Evolutionary conservation across 495 filamentous ascomycete genomes (phyloP).

Genomic region (Lophiotrema nucula): DNA sequence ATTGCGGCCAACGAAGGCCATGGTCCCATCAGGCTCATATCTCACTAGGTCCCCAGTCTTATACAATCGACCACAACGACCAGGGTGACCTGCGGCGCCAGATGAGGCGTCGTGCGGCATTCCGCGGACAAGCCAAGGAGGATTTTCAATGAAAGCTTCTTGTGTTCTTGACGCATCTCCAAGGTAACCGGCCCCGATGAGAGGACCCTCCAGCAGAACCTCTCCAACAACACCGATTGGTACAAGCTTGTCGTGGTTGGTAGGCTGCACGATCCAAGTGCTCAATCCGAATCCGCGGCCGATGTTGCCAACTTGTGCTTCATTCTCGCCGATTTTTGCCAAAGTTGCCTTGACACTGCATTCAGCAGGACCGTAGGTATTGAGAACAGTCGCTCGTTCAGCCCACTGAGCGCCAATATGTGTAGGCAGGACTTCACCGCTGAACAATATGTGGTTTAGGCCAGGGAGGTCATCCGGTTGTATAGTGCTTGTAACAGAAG

Average conservation of each 20-base stretch:
- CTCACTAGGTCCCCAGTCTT: conserved; percentile 43
- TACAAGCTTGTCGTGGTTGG: conserved; percentile 41
- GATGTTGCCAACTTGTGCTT: conserved; percentile 16
- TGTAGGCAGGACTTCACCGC: conserved; percentile 41
- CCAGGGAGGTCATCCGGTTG: conserved; percentile 2
- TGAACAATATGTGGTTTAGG: conserved; percentile 39
- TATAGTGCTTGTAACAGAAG: neutral
- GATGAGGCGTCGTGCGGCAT: no score
- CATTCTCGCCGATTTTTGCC: neutral
- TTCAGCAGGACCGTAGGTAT: conserved; percentile 53
- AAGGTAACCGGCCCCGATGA: conserved; percentile 42
- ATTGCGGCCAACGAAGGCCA: conserved; percentile 43
- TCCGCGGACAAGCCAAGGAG: no score
- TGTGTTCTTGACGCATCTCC: conserved; percentile 33
- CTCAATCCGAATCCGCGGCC: conserved; percentile 30
- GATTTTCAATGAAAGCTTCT: conserved; percentile 32
- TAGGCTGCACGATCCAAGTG: conserved; percentile 34
- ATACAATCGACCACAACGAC: conserved; percentile 35
- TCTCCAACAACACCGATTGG: conserved; percentile 50
- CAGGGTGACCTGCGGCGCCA: neutral
- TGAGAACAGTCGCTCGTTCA: conserved; percentile 43
- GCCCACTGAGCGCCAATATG: conserved; percentile 44
- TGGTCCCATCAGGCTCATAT: conserved; percentile 40
- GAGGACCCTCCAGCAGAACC: conserved; percentile 47
- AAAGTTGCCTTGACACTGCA: neutral